These are phyloP conservation scores for Chenopodium formosanum DNA, from an alignment of 148 eudicot species.

Conservation along the genomic window DNA sequence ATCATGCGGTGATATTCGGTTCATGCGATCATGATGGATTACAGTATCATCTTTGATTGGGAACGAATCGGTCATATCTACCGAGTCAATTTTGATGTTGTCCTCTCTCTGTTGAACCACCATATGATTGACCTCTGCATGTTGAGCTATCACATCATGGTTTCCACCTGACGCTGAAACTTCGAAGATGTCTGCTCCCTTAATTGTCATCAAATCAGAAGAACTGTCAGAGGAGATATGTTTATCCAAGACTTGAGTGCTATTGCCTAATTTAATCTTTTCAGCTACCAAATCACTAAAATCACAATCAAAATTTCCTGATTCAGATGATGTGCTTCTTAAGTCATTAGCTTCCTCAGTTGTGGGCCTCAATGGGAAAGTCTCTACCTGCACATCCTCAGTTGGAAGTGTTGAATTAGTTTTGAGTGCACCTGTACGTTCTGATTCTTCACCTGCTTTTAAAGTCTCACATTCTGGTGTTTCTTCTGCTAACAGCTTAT, in stretches of 20 bases:
- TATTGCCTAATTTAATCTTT: slow-evolving; percentile 22
- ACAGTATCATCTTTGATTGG: slow-evolving; percentile 14
- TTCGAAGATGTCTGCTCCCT: slow-evolving; percentile 28
- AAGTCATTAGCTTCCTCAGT: slow-evolving; percentile 27
- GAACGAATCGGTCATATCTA: slow-evolving; percentile 29
- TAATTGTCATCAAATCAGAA: slow-evolving; percentile 26
- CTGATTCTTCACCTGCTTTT: slow-evolving; percentile 24
- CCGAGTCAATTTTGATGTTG: slow-evolving; percentile 11
- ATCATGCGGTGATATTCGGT: slow-evolving; percentile 12
- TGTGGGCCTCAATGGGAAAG: slow-evolving; percentile 56
- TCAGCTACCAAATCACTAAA: slow-evolving; percentile 28
- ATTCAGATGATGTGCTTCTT: slow-evolving; percentile 28
- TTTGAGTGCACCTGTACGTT: slow-evolving; percentile 22
- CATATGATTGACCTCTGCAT: slow-evolving; percentile 13
- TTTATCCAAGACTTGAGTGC: slow-evolving; percentile 13
- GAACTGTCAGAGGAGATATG: slow-evolving; percentile 10
- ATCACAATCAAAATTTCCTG: slow-evolving; percentile 12
- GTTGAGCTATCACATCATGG: slow-evolving; percentile 18
- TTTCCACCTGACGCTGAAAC: slow-evolving; percentile 19
- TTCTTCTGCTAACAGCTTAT: slow-evolving; percentile 18
- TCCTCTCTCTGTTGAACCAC: slow-evolving; percentile 24
- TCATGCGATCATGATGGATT: slow-evolving; percentile 12
- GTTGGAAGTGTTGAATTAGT: slow-evolving; percentile 14
- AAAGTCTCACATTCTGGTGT: slow-evolving; percentile 22
- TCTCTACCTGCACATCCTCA: slow-evolving; percentile 51